These are phyloP conservation scores for Phragmites australis DNA, from an alignment of 176 grass and related monocot species.

Conservation along the genomic window DNA sequence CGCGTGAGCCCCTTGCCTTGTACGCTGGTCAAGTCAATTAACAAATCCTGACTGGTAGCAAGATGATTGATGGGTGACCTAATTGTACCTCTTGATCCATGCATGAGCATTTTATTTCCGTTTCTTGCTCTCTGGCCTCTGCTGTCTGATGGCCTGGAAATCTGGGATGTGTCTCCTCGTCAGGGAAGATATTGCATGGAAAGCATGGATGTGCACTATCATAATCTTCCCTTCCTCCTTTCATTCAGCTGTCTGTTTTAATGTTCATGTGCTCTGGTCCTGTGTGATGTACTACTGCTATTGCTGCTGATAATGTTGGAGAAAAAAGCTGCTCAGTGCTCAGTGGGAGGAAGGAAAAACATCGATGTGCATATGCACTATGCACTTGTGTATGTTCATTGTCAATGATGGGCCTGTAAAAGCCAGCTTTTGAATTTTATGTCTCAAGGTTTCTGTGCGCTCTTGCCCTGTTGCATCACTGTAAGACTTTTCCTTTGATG, in stretches of 20 bases:
- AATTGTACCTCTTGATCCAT: not conserved
- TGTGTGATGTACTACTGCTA: not conserved
- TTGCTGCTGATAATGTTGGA: not conserved
- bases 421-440: constrained; percentile 23
- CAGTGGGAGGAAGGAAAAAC: constrained; percentile 5
- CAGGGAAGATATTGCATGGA: not conserved
- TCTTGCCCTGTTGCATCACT: too few species aligned
- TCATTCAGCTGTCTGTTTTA: constrained; percentile 19
- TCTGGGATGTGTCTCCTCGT: constrained; percentile 17
- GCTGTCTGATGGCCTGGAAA: constrained; percentile 24
- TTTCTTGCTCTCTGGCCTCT: not conserved
- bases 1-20: too few species aligned
- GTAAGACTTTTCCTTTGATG: not conserved
- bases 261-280: constrained; percentile 28
- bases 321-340: not conserved
- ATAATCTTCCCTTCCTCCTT: not conserved
- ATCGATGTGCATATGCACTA: constrained; percentile 44
- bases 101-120: not conserved
- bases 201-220: not conserved
- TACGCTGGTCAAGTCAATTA: too few species aligned
- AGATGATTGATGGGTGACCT: constrained; percentile 11
- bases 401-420: constrained; percentile 27
- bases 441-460: not conserved
- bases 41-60: not conserved
- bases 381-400: constrained; percentile 29